Evolutionary conservation across 2,329 filamentous ascomycete species (phyloP).

Genomic region (Arthrobotrys iridis): DNA sequence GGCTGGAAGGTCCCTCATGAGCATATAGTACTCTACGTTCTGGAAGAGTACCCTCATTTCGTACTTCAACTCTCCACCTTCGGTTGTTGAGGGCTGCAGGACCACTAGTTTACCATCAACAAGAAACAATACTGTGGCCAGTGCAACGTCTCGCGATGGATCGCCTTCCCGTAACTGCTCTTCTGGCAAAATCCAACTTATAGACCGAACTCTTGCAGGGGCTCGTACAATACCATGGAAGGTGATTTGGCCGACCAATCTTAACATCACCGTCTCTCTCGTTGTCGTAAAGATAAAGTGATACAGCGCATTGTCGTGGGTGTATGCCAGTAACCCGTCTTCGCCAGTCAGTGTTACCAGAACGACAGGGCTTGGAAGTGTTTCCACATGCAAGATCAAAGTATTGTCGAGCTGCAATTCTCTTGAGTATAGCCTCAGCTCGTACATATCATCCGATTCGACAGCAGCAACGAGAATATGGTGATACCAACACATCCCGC

Average conservation of each 20-base stretch:
- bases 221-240: slow-evolving; percentile 96
- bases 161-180: slow-evolving; percentile 88
- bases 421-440: slow-evolving; percentile 91
- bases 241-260: slow-evolving; percentile 97
- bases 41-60: slow-evolving; percentile 97
- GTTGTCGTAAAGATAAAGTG: slow-evolving; percentile 87
- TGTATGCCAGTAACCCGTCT: slow-evolving; percentile 95
- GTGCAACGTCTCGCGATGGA: slow-evolving; percentile 91
- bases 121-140: slow-evolving; percentile 93
- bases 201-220: slow-evolving; percentile 86
- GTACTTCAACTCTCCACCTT: slow-evolving; percentile 87
- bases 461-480: slow-evolving; percentile 93
- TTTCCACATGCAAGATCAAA: slow-evolving; percentile 78
- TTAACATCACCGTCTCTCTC: slow-evolving; percentile 73
- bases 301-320: slow-evolving; percentile 93
- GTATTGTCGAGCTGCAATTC: slow-evolving; percentile 80
- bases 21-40: slow-evolving; percentile 92
- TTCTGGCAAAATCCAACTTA: slow-evolving; percentile 96
- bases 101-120: slow-evolving; percentile 96
- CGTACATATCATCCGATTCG: slow-evolving; percentile 82
- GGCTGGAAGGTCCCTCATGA: slow-evolving; percentile 83
- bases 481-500: slow-evolving; percentile 98
- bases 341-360: slow-evolving; percentile 88
- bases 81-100: slow-evolving; percentile 84
- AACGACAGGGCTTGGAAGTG: slow-evolving; percentile 84